phyloP scores from a whole-genome alignment of 177 flowering plant species.

The Telopea speciosissima region DNA sequence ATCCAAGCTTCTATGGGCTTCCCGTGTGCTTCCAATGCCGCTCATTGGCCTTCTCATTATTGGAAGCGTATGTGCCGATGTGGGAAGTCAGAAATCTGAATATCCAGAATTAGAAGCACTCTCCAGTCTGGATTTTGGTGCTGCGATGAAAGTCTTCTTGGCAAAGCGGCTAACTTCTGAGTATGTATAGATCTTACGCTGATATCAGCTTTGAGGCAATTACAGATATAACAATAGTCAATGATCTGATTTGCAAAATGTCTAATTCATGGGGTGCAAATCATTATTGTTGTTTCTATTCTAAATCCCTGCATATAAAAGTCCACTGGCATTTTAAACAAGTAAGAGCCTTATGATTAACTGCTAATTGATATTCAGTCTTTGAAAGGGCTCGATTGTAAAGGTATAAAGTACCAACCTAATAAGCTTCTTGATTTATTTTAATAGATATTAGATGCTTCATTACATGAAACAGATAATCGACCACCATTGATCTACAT shows the following conservation, averaged over 20 bases:
- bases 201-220: neutral
- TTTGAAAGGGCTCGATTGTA: neutral
- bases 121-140: conserved; percentile 83
- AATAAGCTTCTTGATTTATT: neutral
- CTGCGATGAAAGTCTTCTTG: conserved; percentile 83
- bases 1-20: conserved; percentile 91
- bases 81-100: conserved; percentile 43
- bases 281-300: neutral
- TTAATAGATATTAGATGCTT: neutral
- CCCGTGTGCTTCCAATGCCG: conserved; percentile 94
- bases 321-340: too few relatives aligned
- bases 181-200: conserved; percentile 36
- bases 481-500: neutral
- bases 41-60: conserved; percentile 90
- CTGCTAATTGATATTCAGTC: neutral
- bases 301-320: too few relatives aligned
- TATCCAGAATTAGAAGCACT: conserved; percentile 82
- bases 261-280: neutral
- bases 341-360: too few relatives aligned
- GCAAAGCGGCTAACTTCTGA: conserved; percentile 86
- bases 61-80: conserved; percentile 64
- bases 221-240: neutral
- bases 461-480: neutral
- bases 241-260: neutral
- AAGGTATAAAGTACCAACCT: neutral